A percentile compares a stretch with the other conserved stretches of the same genome.
phyloP scores from a whole-genome alignment of 78 protist species.

The Blattamonas nauphoetae region DNA sequence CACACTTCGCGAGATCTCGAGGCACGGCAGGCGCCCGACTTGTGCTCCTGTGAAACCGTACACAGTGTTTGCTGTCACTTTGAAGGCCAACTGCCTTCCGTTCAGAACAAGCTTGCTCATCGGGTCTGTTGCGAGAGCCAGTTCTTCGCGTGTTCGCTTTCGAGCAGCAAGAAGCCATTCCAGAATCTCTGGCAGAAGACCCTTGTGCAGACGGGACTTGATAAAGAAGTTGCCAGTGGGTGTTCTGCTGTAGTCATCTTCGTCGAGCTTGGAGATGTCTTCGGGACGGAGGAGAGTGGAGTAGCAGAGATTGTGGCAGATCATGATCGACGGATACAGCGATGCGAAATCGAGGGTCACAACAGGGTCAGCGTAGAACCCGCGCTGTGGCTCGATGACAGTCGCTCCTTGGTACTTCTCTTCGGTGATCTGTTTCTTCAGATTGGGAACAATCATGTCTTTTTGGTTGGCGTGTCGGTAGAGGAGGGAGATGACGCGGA shows the following conservation, averaged over 20 bases:
- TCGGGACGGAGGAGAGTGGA: constrained; percentile 67
- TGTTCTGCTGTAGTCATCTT: background rate
- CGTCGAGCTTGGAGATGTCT: background rate
- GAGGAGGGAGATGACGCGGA: constrained; percentile 83
- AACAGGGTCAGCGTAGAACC: constrained; percentile 63
- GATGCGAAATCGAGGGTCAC: constrained; percentile 96
- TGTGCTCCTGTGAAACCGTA: constrained; percentile 99
- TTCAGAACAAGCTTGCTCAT: constrained; percentile 74
- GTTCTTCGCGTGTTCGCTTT: constrained; percentile 72
- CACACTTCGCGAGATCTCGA: no score
- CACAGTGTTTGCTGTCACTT: constrained; percentile 92
- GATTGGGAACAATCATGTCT: constrained; percentile 65
- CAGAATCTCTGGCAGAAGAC: constrained; percentile 89
- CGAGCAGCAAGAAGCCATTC: constrained; percentile 89
- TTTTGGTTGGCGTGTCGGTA: constrained; percentile 66
- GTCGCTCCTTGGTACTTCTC: constrained; percentile 68
- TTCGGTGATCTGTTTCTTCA: constrained; percentile 16
- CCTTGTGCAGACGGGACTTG: constrained; percentile 49
- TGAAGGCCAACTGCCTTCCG: constrained; percentile 95
- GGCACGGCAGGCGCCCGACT: no score
- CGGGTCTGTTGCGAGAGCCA: constrained; percentile 83
- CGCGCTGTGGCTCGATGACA: constrained; percentile 45
- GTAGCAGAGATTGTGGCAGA: constrained; percentile 98
- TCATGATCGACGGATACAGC: constrained; percentile 99
- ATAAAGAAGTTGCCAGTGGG: constrained; percentile 51